A percentile compares a stretch with the other conserved stretches of the same genome.
These are phyloP conservation scores for Gaeumannomyces sp. DNA, from an alignment of 2,329 filamentous ascomycete species.

Conservation along the genomic window DNA sequence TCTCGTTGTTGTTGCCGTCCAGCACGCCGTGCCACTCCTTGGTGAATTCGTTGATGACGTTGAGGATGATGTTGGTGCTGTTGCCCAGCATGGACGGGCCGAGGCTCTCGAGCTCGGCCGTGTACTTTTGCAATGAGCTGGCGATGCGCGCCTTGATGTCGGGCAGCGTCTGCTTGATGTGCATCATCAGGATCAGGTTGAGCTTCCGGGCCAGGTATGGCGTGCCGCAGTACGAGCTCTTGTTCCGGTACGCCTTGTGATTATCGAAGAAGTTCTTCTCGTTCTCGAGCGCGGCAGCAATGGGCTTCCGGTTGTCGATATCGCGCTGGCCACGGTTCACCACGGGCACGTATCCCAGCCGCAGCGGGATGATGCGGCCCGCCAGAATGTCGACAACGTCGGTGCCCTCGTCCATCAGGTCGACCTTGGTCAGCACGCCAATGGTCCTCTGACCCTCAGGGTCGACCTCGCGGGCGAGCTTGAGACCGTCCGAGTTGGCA, in stretches of 20 bases:
- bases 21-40: constrained; percentile 96
- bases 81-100: constrained; percentile 95
- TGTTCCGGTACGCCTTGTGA: constrained; percentile 97
- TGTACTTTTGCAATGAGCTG: constrained; percentile 90
- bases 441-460: constrained; percentile 91
- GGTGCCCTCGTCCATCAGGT: constrained; percentile 97
- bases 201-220: constrained; percentile 95
- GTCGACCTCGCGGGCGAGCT: constrained; percentile 94
- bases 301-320: constrained; percentile 96
- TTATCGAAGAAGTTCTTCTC: constrained; percentile 98
- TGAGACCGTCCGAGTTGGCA: constrained; percentile 95
- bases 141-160: constrained; percentile 97
- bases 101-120: constrained; percentile 69
- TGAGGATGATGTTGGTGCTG: constrained; percentile 91
- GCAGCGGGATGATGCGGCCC: constrained; percentile 90
- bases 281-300: constrained; percentile 81
- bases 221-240: constrained; percentile 97
- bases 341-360: constrained; percentile 88
- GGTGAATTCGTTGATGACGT: constrained; percentile 98
- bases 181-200: constrained; percentile 99
- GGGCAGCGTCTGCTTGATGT: constrained; percentile 98
- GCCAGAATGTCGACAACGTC: constrained; percentile 97
- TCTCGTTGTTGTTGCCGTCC: constrained; percentile 92
- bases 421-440: constrained; percentile 92
- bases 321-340: constrained; percentile 97